Percentiles rank a stretch among this genome's conserved stretches.
Evolutionary conservation across 495 filamentous ascomycete genomes (phyloP).

Genomic region (Talaromyces thailandensis): DNA sequence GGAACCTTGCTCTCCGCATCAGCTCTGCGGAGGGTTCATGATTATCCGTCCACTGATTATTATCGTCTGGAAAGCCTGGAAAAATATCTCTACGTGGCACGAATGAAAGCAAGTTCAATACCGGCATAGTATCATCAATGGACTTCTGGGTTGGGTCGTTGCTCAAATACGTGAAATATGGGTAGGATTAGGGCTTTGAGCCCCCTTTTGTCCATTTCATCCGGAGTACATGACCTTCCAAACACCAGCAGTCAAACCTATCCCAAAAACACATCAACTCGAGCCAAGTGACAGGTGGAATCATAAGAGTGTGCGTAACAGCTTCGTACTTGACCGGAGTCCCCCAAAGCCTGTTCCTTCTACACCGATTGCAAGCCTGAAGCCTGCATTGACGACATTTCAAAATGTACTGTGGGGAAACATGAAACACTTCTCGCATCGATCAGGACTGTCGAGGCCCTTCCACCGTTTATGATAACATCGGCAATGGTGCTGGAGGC

Average conservation of each 20-base stretch:
- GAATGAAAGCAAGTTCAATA: too few relatives aligned
- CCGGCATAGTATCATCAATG: too few relatives aligned
- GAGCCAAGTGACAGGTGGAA: too few relatives aligned
- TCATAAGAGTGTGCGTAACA: too few relatives aligned
- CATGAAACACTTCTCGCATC: conserved; percentile 20
- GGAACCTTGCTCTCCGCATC: not conserved
- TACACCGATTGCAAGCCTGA: conserved; percentile 20
- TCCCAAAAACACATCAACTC: too few relatives aligned
- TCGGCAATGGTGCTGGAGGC: conserved; percentile 19
- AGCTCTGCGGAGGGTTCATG: not conserved
- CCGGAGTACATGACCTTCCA: too few relatives aligned
- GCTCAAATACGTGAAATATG: too few relatives aligned
- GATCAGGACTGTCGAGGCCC: conserved; percentile 9
- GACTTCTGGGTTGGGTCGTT: too few relatives aligned
- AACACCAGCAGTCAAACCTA: too few relatives aligned
- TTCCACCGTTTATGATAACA: conserved; percentile 15
- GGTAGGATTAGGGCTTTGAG: too few relatives aligned
- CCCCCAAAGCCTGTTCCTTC: conserved; percentile 15
- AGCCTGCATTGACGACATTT: conserved; percentile 22
- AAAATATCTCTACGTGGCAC: too few relatives aligned
- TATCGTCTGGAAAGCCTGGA: not conserved
- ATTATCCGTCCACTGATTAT: not conserved
- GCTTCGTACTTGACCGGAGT: not conserved
- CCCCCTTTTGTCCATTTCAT: too few relatives aligned
- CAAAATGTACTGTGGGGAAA: conserved; percentile 16